Evolutionary conservation across 352 stramenopile genomes (phyloP), one percentile per base, ranked within the genome.

Genomic region (Phytophthora cactorum): DNA sequence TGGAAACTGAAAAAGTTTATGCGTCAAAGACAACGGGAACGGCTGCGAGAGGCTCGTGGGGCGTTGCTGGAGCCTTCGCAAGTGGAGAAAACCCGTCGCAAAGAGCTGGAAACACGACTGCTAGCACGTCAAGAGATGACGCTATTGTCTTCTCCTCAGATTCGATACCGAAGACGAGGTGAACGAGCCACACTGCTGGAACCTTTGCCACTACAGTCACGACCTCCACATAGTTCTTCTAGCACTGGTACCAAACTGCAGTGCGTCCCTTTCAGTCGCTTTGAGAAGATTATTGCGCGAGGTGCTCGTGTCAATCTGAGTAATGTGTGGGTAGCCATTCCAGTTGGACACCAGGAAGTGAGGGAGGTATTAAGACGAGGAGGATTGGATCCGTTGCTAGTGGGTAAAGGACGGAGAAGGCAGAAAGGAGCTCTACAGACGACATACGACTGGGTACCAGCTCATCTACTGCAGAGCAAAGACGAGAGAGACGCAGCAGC

Each of bases 261-360:
- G 52, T 71, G 72, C 36, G 72, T 89, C 22, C 68, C 70, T 2
- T 79, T 90, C 36, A 54, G 61, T 47, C 81, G 75, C 50, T 88
- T 83, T n/a, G 64, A 87, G 56, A 75, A 76, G 51, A 84, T 86
- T n/a, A 47, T 75, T 10, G 64, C 59, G 7, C 59, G 68, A 60
- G 67, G 76, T 28, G 72, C 72, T 25, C 72, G 68, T 32, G 83
- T 91, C 25, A 90, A 89, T 54, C 50, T 83, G 39, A 54, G 67
- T 38, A 87, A 87, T 49, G 60, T 88, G 49, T 91, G 81, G 81
- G 81, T 91, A 15, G 81, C 83, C 22, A 82, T 91, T 28, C 83
- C 83, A 1, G 72, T 81, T 49, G 60, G 34, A 10, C 66, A 78
- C 28, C 15, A 63, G 9, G 70, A 77, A 36, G 1, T 63, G 0